Evolutionary conservation across 805 yeast species (phyloP), one percentile per base, ranked within the genome.

Genomic region (Yarrowia sp.): DNA sequence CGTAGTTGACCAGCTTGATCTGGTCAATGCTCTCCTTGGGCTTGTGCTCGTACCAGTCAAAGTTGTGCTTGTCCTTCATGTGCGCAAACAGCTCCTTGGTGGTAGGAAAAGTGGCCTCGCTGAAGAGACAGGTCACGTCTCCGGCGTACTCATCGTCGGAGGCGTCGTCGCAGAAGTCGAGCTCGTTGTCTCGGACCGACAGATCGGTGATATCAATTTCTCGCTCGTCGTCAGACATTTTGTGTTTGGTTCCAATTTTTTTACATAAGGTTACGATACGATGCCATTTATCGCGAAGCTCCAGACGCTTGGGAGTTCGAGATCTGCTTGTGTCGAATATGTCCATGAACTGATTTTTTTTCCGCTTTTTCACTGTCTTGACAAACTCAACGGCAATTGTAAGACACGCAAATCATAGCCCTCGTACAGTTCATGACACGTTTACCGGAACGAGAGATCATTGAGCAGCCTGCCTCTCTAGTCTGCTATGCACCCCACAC

Each of bases 1-100:
- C 60, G 58, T 70, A 69, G 44, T 69, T 69, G 36, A 69, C 63
- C 16, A 69, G 65, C 51, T 68, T 69, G 44, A 69, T 60, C 61
- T 68, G 66, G n/a, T 67, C 69, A 53, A 63, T 68, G 44, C 66
- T 66, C 22, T 70, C 71, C 36, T 55, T 61, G 33, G 38, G 64
- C 62, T 22, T 64, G 58, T 31, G 58, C 63, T 41, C 53, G 38
- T 16, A 58, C 51, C 46, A 68, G 51, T 68, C 70, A 63, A 68
- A 68, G 19, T 63, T 61, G 49, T 68, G 67, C 25, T 64, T 64
- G 14, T 21, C 60, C 47, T 62, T 64, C 41, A 65, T 58, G 38
- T 68, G 70, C 12, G 36, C 61, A 60, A 66, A 68, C 21, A 68
- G 63, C n/a, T 58, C 64, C n/a, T 63, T 63, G 9, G 67, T 63